These are phyloP conservation scores for Neostapfia colusana DNA, from an alignment of 176 grass and related monocot species.

Conservation along the genomic window DNA sequence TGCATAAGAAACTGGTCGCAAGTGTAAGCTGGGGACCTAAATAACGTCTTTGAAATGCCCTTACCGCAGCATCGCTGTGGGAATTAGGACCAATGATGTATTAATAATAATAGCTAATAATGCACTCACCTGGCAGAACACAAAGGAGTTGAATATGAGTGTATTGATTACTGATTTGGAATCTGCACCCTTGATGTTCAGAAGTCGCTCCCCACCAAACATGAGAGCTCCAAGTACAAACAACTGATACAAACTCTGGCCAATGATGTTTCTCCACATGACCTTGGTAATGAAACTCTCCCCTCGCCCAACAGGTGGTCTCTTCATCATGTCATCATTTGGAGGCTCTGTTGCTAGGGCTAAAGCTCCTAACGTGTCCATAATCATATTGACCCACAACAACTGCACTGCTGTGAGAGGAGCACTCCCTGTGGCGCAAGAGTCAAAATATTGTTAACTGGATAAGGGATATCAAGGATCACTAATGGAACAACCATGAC, in stretches of 20 bases:
- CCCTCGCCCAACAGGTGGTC: slow-evolving; percentile 53
- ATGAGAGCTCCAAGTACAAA: slow-evolving; percentile 73
- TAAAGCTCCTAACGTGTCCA: slow-evolving; percentile 94
- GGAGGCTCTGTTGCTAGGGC: slow-evolving; percentile 91
- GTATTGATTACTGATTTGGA: slow-evolving; percentile 71
- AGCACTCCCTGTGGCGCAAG: slow-evolving; percentile 56
- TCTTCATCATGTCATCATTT: slow-evolving; percentile 92
- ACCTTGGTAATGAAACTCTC: slow-evolving; percentile 84
- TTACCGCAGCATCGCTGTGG: neutral
- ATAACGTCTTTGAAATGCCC: neutral
- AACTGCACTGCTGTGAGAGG: slow-evolving; percentile 93
- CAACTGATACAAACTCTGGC: slow-evolving; percentile 86
- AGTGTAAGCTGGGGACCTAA: neutral
- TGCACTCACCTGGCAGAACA: slow-evolving; percentile 86
- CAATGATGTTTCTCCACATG: slow-evolving; percentile 97
- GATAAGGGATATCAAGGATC: neutral
- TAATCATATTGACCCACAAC: slow-evolving; percentile 99
- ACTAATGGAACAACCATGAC: neutral
- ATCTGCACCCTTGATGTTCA: slow-evolving; percentile 65
- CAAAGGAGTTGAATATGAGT: slow-evolving; percentile 93
- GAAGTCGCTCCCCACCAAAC: slow-evolving; percentile 59
- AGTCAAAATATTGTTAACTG: slow-evolving; percentile 15
- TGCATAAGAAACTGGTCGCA: too few species aligned
- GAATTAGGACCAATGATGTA: neutral
- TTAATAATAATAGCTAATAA: neutral